Evolutionary conservation across 345 rosid species (phyloP), one percentile per base, ranked within the genome.

Genomic region (Schrenkiella parvula): DNA sequence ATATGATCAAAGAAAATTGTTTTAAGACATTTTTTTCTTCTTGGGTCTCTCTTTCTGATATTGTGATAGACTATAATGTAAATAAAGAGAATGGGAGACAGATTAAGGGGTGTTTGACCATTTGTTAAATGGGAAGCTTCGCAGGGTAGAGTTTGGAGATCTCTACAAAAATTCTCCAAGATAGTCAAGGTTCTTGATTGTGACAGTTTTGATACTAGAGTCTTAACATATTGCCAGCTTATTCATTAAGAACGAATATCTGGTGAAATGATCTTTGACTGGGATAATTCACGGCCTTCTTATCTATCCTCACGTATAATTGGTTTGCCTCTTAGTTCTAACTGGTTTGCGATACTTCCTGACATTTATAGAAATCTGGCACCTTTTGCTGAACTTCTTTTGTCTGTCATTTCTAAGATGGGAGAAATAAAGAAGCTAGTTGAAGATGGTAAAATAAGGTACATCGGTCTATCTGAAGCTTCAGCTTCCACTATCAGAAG

Each of bases 401-500:
- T 21, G 41, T 23, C 1, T 41, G 4, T 74, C 8, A 22, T 55
- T 28, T 46, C 35, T 13, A 55, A 79, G 79, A 70, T 79, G 47
- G 87, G 90, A n/a, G 90, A 87, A 58, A 71, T 90, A 7, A 88
- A 85, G 84, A 90, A 88, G 65, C 84, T 90, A 6, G 87, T 90
- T 17, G 88, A 82, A 55, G 90, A 85, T 41, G 91, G 96, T 37
- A 88, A 90, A 63, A 76, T 90, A 70, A 90, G 85, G 80, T 88
- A 86, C 29, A 58, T 85, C 0, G 93, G 90, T 43, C 68, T 90
- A 17, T 86, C 91, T 0, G 90, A 90, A 78, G 95, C 90, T 19
- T 90, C 90, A n/a, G 88, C 89, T 5, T 86, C 93, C 19, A 88
- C 92, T 26, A 88, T 90, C 57, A 83, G 88, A 78, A 69, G 95